Evolutionary conservation across 495 filamentous ascomycete species (phyloP).

Genomic region (Talaromyces proteolyticus): DNA sequence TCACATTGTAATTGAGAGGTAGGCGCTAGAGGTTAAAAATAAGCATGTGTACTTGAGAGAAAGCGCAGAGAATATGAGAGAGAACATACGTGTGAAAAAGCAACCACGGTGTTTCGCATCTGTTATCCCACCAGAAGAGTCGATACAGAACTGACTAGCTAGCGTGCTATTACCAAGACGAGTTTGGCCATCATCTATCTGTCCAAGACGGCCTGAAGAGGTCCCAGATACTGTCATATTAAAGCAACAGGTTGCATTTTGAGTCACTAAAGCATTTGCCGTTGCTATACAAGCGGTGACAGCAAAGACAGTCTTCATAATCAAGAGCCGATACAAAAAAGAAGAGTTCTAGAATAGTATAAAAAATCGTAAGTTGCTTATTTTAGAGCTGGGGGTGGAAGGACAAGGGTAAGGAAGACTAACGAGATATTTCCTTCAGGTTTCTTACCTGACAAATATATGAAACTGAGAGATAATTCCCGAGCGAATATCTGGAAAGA

Average conservation of each 20-base stretch:
- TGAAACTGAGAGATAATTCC: no score
- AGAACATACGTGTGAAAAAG: conserved; percentile 44
- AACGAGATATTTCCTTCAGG: no score
- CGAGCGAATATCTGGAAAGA: no score
- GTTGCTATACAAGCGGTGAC: conserved; percentile 19
- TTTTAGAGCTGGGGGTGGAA: no score
- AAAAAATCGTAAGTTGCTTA: no score
- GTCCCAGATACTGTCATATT: conserved; percentile 38
- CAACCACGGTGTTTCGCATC: conserved; percentile 51
- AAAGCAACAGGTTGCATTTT: conserved; percentile 41
- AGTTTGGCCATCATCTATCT: conserved; percentile 50
- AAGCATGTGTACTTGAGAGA: no score
- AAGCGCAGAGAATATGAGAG: conserved; percentile 1
- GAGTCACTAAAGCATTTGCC: conserved; percentile 33
- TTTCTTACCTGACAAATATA: no score
- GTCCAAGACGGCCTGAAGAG: conserved; percentile 42
- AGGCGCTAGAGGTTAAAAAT: conserved; percentile 27
- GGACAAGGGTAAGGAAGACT: no score
- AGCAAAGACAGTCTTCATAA: conserved; percentile 5
- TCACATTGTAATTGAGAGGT: conserved; percentile 65
- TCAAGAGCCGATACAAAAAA: no score
- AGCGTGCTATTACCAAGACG: conserved; percentile 39
- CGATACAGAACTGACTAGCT: conserved; percentile 38
- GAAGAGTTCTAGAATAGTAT: no score
- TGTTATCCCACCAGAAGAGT: conserved; percentile 36